Conservation (phyloP, 1,139 yeast species). For the Protomyces lactucae-debilis region DNA sequence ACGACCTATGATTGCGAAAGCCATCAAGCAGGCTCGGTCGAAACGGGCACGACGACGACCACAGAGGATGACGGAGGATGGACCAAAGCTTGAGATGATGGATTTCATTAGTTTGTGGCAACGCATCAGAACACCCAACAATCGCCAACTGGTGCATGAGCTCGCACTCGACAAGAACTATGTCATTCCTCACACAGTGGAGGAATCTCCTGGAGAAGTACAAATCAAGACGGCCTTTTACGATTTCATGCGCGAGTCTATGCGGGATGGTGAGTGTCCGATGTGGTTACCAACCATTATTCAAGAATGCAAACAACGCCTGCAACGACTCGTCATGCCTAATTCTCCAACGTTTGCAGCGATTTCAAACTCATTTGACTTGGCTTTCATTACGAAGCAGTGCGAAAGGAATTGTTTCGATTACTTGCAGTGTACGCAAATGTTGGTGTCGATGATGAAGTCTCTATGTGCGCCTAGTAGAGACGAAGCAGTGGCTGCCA, state of each 20-base stretch:
- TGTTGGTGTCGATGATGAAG: constrained; percentile 21
- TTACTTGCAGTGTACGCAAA: constrained; percentile 1
- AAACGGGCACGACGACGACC: neutral
- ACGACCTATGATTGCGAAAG: neutral
- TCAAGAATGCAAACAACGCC: constrained; percentile 19
- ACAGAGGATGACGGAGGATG: neutral
- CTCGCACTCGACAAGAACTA: constrained; percentile 15
- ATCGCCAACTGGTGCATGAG: constrained; percentile 27
- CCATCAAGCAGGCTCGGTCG: constrained; percentile 10
- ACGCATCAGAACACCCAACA: constrained; percentile 7
- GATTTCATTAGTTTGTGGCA: constrained; percentile 7
- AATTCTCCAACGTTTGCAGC: constrained; percentile 19
- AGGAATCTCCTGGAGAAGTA: neutral
- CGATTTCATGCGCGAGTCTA: neutral
- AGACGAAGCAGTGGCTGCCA: constrained; percentile 17
- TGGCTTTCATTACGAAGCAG: constrained; percentile 15
- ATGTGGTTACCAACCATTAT: constrained; percentile 22
- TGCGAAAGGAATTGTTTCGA: constrained; percentile 18
- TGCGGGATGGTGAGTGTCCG: constrained; percentile 3
- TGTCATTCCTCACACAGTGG: neutral
- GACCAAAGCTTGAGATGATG: neutral
- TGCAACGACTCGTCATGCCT: constrained; percentile 19
- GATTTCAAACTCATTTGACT: constrained; percentile 20
- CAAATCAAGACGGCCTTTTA: constrained; percentile 6
- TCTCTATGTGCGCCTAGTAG: constrained; percentile 28